Evolutionary conservation across 176 grass and related monocot genomes (phyloP).

Genomic region (Poa annua): DNA sequence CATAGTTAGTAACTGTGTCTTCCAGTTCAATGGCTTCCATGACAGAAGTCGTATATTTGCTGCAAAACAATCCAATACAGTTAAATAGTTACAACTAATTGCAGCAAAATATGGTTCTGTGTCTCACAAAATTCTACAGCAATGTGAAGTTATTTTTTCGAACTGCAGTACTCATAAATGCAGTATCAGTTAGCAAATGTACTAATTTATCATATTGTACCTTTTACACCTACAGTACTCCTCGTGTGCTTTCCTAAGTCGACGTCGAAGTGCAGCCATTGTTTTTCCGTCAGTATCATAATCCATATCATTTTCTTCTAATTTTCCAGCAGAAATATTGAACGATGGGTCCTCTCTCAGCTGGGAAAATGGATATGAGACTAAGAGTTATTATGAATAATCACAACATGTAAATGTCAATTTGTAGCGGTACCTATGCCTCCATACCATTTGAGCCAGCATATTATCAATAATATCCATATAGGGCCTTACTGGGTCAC

Average conservation of each 20-base stretch:
- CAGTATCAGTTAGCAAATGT: not conserved
- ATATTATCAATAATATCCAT: slow-evolving; percentile 94
- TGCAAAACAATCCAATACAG: slow-evolving; percentile 31
- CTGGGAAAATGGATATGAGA: slow-evolving; percentile 42
- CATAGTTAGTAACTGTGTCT: slow-evolving; percentile 85
- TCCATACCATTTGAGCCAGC: slow-evolving; percentile 79
- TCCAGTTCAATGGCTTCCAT: slow-evolving; percentile 93
- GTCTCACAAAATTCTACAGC: not conserved
- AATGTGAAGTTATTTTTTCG: slow-evolving; percentile 3
- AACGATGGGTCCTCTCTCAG: slow-evolving; percentile 72
- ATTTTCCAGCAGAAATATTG: slow-evolving; percentile 72
- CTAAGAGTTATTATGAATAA: slow-evolving; percentile 35
- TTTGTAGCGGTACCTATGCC: slow-evolving; percentile 28
- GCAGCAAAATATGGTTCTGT: not conserved
- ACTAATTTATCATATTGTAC: slow-evolving; percentile 33
- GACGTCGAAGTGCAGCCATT: slow-evolving; percentile 79
- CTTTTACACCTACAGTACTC: slow-evolving; percentile 91
- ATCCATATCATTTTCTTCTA: slow-evolving; percentile 95
- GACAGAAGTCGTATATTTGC: slow-evolving; percentile 82
- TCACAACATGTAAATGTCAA: slow-evolving; percentile 32
- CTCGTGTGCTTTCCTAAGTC: slow-evolving; percentile 79
- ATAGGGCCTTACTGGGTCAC: slow-evolving; percentile 73
- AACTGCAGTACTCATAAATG: not conserved
- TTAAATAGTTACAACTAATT: slow-evolving; percentile 15
- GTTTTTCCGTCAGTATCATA: slow-evolving; percentile 96